Evolutionary conservation across 441 rosid genomes (phyloP).

Genomic region (Jatropha multifida): DNA sequence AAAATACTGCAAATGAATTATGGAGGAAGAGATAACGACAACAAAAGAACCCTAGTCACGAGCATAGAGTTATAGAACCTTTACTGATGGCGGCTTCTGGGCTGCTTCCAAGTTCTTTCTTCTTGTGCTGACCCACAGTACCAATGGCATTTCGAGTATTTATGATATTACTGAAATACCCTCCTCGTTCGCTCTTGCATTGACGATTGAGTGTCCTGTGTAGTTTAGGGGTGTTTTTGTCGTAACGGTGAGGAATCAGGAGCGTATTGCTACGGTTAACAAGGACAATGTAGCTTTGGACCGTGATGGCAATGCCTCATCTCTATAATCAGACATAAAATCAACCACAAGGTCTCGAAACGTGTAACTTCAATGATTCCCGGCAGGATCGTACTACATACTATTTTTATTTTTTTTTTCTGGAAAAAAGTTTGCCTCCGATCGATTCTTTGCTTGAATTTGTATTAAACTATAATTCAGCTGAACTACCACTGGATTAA

Average conservation of each 20-base stretch:
- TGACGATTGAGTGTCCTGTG: neutral
- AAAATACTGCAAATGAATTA: neutral
- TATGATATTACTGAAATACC: neutral
- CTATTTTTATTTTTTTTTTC: too few relatives aligned
- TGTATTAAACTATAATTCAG: too few relatives aligned
- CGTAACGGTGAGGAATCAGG: neutral
- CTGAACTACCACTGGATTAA: too few relatives aligned
- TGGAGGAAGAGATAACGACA: neutral
- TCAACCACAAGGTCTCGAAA: neutral
- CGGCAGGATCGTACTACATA: too few relatives aligned
- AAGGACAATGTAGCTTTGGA: neutral
- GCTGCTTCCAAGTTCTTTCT: slow-evolving; percentile 24
- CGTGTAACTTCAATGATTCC: too few relatives aligned
- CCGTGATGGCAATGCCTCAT: neutral
- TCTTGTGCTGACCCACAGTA: neutral
- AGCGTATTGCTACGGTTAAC: neutral
- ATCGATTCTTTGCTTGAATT: too few relatives aligned
- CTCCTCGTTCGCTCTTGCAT: neutral
- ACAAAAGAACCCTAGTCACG: slow-evolving; percentile 1
- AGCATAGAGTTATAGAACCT: neutral
- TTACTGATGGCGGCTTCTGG: neutral
- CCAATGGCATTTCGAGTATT: neutral
- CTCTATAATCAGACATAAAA: neutral
- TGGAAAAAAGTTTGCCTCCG: too few relatives aligned
- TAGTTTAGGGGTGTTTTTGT: neutral